phyloP scores from a whole-genome alignment of 75 land plant species.

The Picea sitchensis region DNA sequence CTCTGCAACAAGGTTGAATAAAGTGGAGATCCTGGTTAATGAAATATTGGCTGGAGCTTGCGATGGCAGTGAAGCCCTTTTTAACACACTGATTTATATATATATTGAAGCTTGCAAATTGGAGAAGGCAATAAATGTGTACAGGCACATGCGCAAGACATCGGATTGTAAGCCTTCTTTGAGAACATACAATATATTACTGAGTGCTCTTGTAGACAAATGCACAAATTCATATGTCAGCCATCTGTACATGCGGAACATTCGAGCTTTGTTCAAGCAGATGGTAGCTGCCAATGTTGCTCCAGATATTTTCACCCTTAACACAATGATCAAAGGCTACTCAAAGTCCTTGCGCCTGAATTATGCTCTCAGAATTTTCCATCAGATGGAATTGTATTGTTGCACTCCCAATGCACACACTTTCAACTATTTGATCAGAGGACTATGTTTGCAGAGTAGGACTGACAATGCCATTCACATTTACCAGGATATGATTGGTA shows the following conservation, averaged over 20 bases:
- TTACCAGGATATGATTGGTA: conserved; percentile 38
- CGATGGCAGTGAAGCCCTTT: conserved; percentile 35
- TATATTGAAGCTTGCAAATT: conserved; percentile 39
- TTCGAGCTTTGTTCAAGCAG: conserved; percentile 51
- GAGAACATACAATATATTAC: conserved; percentile 48
- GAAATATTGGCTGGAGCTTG: conserved; percentile 32
- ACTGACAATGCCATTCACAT: conserved; percentile 55
- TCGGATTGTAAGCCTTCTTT: conserved; percentile 35
- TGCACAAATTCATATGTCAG: conserved; percentile 39
- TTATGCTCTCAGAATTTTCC: conserved; percentile 62
- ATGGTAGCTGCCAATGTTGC: conserved; percentile 56
- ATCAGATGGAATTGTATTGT: conserved; percentile 56
- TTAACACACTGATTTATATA: conserved; percentile 40
- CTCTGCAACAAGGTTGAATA: conserved; percentile 25
- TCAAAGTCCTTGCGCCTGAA: conserved; percentile 48
- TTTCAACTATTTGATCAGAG: conserved; percentile 50
- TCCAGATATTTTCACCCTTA: conserved; percentile 53
- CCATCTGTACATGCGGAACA: conserved; percentile 46
- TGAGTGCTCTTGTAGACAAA: conserved; percentile 36
- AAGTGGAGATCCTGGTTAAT: conserved; percentile 42
- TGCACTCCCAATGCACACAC: conserved; percentile 41
- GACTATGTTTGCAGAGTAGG: conserved; percentile 54
- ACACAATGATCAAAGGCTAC: conserved; percentile 65
- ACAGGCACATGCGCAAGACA: conserved; percentile 44
- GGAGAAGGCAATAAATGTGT: conserved; percentile 37